phyloP scores from a whole-genome alignment of 768 basidiomycete genomes.

The Pholiota conissans region DNA sequence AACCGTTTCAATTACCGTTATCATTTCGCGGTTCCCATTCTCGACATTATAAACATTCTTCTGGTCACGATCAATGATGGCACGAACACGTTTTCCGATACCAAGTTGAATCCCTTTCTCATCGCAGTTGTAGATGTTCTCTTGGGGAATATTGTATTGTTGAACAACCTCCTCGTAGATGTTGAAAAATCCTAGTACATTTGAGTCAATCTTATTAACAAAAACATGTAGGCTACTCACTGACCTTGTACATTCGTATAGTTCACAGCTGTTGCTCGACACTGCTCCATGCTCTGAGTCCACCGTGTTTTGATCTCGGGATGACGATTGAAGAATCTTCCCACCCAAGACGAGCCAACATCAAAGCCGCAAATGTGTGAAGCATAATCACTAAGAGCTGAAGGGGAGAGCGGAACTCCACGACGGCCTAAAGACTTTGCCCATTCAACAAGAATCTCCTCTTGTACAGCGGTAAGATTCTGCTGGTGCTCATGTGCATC shows the following conservation, averaged over 20 bases:
- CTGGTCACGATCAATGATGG: constrained; percentile 20
- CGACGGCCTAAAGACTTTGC: constrained; percentile 19
- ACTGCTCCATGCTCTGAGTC: constrained; percentile 23
- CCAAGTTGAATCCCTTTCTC: constrained; percentile 31
- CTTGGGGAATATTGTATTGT: constrained; percentile 16
- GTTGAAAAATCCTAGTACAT: constrained; percentile 20
- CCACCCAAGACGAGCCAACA: constrained; percentile 7
- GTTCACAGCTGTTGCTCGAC: constrained; percentile 24
- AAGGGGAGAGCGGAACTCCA: constrained; percentile 13
- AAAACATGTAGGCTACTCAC: no score
- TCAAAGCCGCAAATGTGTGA: no score
- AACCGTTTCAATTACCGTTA: constrained; percentile 46
- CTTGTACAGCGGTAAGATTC: no score
- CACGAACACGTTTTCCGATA: constrained; percentile 15
- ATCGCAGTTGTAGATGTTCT: constrained; percentile 29
- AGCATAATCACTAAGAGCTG: no score
- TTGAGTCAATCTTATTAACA: not conserved
- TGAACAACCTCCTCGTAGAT: constrained; percentile 20
- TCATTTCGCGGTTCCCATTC: constrained; percentile 37
- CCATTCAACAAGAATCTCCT: constrained; percentile 24
- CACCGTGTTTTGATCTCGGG: constrained; percentile 17
- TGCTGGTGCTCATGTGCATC: no score
- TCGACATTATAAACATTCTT: constrained; percentile 33
- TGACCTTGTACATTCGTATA: constrained; percentile 13
- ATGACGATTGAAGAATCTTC: constrained; percentile 18